phyloP scores from a whole-genome alignment of 2,329 filamentous ascomycete species.

The Xylaria sp. region DNA sequence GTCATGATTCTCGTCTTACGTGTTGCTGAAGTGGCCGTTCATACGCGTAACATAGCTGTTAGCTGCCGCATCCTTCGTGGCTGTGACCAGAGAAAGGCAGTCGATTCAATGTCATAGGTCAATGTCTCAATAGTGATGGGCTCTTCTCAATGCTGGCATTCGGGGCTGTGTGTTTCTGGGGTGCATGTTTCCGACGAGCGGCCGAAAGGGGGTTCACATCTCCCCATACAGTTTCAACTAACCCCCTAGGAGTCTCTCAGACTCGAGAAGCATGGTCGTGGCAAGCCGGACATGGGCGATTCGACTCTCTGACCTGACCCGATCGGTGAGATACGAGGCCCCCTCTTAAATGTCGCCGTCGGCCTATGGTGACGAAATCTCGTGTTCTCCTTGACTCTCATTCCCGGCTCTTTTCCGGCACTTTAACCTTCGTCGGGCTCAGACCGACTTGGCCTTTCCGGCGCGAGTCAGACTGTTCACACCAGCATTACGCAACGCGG shows the following conservation, averaged over 20 bases:
- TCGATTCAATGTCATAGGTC: slow-evolving; percentile 4
- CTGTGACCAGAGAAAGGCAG: not conserved
- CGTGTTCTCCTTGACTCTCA: slow-evolving; percentile 1
- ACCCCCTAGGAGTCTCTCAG: slow-evolving; percentile 23
- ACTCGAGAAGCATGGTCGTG: slow-evolving; percentile 27
- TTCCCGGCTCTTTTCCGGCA: slow-evolving; percentile 9
- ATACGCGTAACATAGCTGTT: not conserved
- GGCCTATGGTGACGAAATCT: slow-evolving; percentile 22
- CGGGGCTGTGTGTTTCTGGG: slow-evolving; percentile 4
- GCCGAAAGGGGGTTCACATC: slow-evolving; percentile 34
- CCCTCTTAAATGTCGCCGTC: slow-evolving; percentile 40
- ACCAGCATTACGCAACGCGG: not conserved
- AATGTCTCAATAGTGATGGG: slow-evolving; percentile 8
- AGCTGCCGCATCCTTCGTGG: not conserved
- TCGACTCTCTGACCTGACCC: slow-evolving; percentile 25
- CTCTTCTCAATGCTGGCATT: not conserved
- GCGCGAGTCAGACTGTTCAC: slow-evolving; percentile 32
- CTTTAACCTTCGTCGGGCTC: slow-evolving; percentile 23
- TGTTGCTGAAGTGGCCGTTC: not conserved
- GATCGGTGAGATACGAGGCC: not conserved
- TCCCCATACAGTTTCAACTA: slow-evolving; percentile 17
- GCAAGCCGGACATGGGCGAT: slow-evolving; percentile 34
- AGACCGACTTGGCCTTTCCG: slow-evolving; percentile 44
- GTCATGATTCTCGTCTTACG: not conserved
- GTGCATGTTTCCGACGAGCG: slow-evolving; percentile 13